A percentile compares a stretch with the other conserved stretches of the same genome.
Conservation (phyloP, 129 eudicot genomes). For the Artemisia tridentata region DNA sequence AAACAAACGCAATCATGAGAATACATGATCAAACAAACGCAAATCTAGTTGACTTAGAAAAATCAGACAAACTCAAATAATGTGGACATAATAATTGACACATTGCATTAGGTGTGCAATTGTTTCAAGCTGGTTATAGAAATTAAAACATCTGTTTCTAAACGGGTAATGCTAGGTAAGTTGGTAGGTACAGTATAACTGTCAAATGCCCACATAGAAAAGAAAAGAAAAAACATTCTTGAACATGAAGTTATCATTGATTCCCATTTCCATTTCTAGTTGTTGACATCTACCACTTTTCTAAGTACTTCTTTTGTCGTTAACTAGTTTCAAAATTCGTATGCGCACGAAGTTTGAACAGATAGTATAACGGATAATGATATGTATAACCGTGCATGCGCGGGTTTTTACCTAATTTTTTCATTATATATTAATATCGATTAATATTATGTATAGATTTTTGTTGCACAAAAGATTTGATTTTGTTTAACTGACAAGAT, state of each 20-base stretch:
- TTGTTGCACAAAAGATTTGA: too few relatives aligned
- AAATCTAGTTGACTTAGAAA: background rate
- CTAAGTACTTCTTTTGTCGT: conserved; percentile 20
- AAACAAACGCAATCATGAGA: background rate
- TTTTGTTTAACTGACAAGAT: too few relatives aligned
- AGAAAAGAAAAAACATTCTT: conserved; percentile 30
- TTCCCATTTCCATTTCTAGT: conserved; percentile 16
- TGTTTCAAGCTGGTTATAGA: conserved; percentile 36
- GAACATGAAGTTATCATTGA: conserved; percentile 24
- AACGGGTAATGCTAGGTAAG: conserved; percentile 20
- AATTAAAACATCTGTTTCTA: conserved; percentile 30
- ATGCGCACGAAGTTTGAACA: too few relatives aligned
- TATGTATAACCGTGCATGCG: too few relatives aligned
- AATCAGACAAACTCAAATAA: background rate
- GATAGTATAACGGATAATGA: too few relatives aligned
- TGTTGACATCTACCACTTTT: conserved; percentile 22
- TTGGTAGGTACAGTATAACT: conserved; percentile 14
- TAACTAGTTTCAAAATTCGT: background rate
- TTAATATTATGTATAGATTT: too few relatives aligned
- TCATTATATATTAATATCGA: too few relatives aligned
- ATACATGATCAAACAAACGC: background rate
- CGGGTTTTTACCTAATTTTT: too few relatives aligned
- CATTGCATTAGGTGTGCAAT: conserved; percentile 28
- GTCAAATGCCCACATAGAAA: conserved; percentile 14
- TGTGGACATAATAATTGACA: conserved; percentile 1